Conservation (phyloP, 164 flowering plant genomes). For the Santalum album region DNA sequence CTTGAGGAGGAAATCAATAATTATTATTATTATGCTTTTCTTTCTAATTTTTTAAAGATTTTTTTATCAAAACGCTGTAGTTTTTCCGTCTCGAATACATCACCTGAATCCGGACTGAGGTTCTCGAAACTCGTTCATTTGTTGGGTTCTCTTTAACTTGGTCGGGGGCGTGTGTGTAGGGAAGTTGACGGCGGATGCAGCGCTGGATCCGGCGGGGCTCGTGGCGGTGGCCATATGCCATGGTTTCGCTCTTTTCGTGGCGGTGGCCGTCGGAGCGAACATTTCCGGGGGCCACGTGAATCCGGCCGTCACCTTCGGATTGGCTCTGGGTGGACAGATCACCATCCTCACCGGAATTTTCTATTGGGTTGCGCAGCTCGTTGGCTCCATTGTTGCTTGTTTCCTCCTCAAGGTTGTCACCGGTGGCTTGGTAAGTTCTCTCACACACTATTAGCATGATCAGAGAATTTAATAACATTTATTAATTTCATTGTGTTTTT, state of each 20-base stretch:
- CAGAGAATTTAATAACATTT: too few species aligned
- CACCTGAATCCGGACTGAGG: too few species aligned
- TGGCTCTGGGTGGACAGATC: slow-evolving; percentile 90
- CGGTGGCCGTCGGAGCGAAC: slow-evolving; percentile 75
- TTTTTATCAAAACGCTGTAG: too few species aligned
- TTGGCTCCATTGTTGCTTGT: slow-evolving; percentile 68
- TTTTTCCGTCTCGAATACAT: too few species aligned
- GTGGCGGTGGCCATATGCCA: slow-evolving; percentile 75
- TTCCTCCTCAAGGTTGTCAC: slow-evolving; percentile 73
- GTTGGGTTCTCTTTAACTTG: too few species aligned
- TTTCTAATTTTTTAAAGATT: too few species aligned
- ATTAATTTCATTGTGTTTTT: too few species aligned
- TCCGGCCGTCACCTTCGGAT: slow-evolving; percentile 91
- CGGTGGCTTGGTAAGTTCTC: slow-evolving; percentile 73
- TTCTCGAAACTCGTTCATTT: too few species aligned
- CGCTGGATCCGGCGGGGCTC: slow-evolving; percentile 71
- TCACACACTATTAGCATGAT: too few species aligned
- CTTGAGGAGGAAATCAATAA: too few species aligned
- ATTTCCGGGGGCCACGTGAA: slow-evolving; percentile 96
- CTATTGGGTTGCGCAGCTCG: slow-evolving; percentile 87
- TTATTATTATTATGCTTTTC: too few species aligned
- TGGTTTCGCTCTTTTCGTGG: slow-evolving; percentile 80
- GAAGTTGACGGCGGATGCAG: slow-evolving; percentile 59
- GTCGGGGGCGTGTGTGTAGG: too few species aligned
- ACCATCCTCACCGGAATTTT: slow-evolving; percentile 75